Conservation (phyloP, 2,329 filamentous ascomycete species). For the Periconia macrospinosa region DNA sequence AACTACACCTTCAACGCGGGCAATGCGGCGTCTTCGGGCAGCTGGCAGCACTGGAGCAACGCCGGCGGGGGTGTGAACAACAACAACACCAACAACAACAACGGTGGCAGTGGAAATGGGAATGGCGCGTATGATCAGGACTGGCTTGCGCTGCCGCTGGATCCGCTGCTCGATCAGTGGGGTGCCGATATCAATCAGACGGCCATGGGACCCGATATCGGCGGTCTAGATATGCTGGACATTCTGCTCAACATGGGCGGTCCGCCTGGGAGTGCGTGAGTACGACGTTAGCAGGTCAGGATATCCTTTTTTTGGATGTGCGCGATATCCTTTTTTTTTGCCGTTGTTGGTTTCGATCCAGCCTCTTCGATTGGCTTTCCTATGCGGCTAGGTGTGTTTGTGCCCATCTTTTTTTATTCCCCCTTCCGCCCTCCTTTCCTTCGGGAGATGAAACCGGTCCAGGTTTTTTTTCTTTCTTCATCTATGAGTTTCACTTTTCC, state of each 20-base stretch:
- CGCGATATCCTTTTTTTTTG: too few species aligned
- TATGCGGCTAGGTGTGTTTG: too few species aligned
- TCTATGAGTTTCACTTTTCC: too few species aligned
- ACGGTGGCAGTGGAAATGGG: conserved; percentile 9
- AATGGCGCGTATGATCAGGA: conserved; percentile 47
- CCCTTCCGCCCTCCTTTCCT: too few species aligned
- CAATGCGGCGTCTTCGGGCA: conserved; percentile 9
- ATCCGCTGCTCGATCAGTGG: conserved; percentile 61
- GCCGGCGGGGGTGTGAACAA: conserved; percentile 7
- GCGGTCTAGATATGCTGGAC: conserved; percentile 56
- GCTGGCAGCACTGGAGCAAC: conserved; percentile 21
- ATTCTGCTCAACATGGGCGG: conserved; percentile 47
- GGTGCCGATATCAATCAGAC: conserved; percentile 60
- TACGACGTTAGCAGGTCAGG: neutral
- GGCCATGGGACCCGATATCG: conserved; percentile 65
- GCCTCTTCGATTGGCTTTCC: too few species aligned
- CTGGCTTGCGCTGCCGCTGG: conserved; percentile 64
- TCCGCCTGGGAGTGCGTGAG: conserved; percentile 4
- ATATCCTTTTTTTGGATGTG: too few species aligned
- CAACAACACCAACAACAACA: neutral
- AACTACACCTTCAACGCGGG: conserved; percentile 14
- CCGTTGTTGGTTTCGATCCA: too few species aligned
- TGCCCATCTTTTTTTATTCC: too few species aligned
- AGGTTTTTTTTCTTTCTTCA: too few species aligned
- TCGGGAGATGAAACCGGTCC: too few species aligned